Base-by-base conservation (phyloP, 805 yeast genomes). In the Saccharomycopsis vini region DNA sequence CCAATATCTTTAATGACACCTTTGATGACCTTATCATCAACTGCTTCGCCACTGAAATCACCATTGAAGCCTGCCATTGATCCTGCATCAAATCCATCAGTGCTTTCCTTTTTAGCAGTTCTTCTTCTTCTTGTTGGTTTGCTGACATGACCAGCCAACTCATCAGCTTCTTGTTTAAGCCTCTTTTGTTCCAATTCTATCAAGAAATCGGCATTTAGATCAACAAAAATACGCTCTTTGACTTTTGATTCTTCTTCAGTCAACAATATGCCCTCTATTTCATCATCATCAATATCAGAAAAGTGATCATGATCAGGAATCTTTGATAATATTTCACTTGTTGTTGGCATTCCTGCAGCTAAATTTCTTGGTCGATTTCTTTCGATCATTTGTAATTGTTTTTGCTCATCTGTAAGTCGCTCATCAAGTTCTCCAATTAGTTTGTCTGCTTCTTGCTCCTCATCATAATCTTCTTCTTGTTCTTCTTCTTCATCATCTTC, bases 171-270 rank as follows among this genome's bases (percentile, higher is more conserved):
- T 42, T 73, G 72, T 58, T 89, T 86, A 47, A 90, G 67, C 50
- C 89, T 67, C 56, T 86, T 88, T 53, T 77, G 75, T 54, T 90
- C 97, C 61, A 87, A 95, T 39, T 82, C 92, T 6, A 86, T 59
- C 44, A 92, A 63, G 57, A 76, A 92, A 23, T 89, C 97, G 47
- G 83, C 84, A 61, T 94, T 89, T 32, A 86, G 69, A 2, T 92
- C 89, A 43, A 83, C 78, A 97, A 98, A 92, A 3, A 89, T 75
- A 47, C 82, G 71, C 52, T 87, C 89, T 60, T 90, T 92, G 50
- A 81, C 58, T 45, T 65, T 70, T 9, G 79, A 71, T 50, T 89
- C 96, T 40, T 80, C 87, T 43, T 72, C 78, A 2, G 74, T 70
- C 39, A 92, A 66, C 35, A 85, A 56, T 28, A 79, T 69, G 0